A percentile compares a stretch with the other conserved stretches of the same genome.
These are phyloP conservation scores for Paecilomyces fulvus DNA, from an alignment of 2,329 filamentous ascomycete genomes.

Conservation along the genomic window DNA sequence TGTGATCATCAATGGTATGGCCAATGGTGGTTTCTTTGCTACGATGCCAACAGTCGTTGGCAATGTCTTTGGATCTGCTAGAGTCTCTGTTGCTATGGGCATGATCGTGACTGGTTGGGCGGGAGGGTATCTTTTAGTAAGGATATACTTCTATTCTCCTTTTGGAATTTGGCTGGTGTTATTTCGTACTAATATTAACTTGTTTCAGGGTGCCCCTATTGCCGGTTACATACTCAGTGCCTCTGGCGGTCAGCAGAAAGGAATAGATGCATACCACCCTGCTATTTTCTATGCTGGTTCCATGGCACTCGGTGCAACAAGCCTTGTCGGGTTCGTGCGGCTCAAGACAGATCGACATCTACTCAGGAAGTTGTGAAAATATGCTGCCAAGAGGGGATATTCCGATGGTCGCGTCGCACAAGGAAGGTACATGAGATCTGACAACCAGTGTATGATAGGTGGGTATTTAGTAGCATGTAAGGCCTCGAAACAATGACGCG, in stretches of 20 bases:
- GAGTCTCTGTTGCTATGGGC: constrained; percentile 50
- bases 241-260: constrained; percentile 43
- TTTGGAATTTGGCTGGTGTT: neutral
- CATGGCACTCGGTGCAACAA: constrained; percentile 40
- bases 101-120: constrained; percentile 56
- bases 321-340: constrained; percentile 36
- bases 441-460: neutral
- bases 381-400: neutral
- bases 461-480: neutral
- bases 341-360: constrained; percentile 34
- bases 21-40: constrained; percentile 57
- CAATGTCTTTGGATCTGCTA: constrained; percentile 49
- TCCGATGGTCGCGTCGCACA: neutral
- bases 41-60: constrained; percentile 56
- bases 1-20: constrained; percentile 51
- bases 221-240: constrained; percentile 52
- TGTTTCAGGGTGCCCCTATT: constrained; percentile 45
- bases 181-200: neutral
- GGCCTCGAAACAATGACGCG: neutral
- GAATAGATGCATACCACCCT: constrained; percentile 47
- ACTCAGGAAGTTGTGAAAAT: constrained; percentile 27
- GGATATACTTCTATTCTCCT: constrained; percentile 11
- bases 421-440: neutral
- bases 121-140: constrained; percentile 52
- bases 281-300: constrained; percentile 56